Evolutionary conservation across 2,329 filamentous ascomycete genomes (phyloP).

Genomic region (Penicillium sp.): DNA sequence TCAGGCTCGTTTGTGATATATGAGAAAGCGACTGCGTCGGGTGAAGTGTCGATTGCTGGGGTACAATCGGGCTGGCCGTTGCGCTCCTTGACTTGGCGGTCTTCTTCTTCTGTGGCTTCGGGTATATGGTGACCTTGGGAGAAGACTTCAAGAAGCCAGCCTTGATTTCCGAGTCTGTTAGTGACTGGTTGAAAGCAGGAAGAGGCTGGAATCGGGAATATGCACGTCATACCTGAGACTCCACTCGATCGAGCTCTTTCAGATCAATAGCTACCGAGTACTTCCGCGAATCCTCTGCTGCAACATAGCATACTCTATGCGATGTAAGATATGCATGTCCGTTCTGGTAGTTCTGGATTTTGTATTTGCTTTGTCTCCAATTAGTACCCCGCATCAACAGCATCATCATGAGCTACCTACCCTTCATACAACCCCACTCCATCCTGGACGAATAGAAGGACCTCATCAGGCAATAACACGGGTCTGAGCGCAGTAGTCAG

Average conservation of each 20-base stretch:
- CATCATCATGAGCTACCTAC: slow-evolving; percentile 52
- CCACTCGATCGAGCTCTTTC: slow-evolving; percentile 83
- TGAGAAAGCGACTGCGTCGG: slow-evolving; percentile 31
- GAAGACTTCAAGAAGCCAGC: slow-evolving; percentile 94
- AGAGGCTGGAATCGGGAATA: slow-evolving; percentile 13
- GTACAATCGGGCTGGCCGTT: slow-evolving; percentile 39
- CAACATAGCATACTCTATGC: slow-evolving; percentile 91
- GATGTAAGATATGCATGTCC: slow-evolving; percentile 96
- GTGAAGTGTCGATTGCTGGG: slow-evolving; percentile 35
- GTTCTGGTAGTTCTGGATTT: slow-evolving; percentile 89
- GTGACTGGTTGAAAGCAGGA: slow-evolving; percentile 1
- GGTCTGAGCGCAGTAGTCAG: slow-evolving; percentile 94
- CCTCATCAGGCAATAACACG: slow-evolving; percentile 87
- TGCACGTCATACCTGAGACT: slow-evolving; percentile 66
- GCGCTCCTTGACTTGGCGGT: slow-evolving; percentile 52
- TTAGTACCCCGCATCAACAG: slow-evolving; percentile 18
- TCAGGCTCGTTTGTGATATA: slow-evolving; percentile 28
- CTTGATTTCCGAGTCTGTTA: slow-evolving; percentile 39
- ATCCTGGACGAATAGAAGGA: slow-evolving; percentile 93
- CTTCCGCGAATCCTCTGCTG: slow-evolving; percentile 77
- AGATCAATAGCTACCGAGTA: slow-evolving; percentile 81
- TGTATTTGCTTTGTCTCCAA: slow-evolving; percentile 68
- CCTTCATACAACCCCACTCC: slow-evolving; percentile 96
- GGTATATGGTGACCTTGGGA: slow-evolving; percentile 82
- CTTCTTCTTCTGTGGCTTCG: slow-evolving; percentile 69